Conservation (phyloP, 352 stramenopile species). For the Thraustotheca clavata region DNA sequence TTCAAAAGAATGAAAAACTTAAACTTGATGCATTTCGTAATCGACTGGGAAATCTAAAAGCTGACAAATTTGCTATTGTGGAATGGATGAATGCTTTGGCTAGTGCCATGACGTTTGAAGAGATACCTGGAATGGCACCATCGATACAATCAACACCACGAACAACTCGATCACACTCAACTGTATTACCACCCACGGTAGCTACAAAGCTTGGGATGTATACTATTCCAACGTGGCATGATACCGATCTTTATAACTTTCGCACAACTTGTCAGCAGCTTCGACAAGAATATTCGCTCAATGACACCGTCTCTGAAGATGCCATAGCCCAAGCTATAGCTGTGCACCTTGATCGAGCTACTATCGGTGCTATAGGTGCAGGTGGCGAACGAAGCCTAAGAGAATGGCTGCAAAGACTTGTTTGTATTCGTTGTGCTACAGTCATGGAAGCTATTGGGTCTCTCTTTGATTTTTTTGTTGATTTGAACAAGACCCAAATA, state of each 20-base stretch:
- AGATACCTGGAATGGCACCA: not conserved
- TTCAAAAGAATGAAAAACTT: constrained; percentile 10
- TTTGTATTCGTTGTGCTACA: not conserved
- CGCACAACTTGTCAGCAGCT: not conserved
- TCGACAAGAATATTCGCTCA: not conserved
- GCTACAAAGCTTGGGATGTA: not conserved
- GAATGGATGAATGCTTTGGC: not conserved
- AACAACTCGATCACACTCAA: not conserved
- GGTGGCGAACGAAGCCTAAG: not conserved
- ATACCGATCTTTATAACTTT: not conserved
- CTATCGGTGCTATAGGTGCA: not conserved
- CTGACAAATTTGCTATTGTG: not conserved
- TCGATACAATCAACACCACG: not conserved
- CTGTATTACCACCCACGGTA: not conserved
- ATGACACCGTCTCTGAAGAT: not conserved
- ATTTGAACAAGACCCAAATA: not conserved
- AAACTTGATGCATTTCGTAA: constrained; percentile 13
- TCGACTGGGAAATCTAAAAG: not conserved
- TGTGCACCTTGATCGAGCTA: not conserved
- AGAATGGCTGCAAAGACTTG: constrained; percentile 5
- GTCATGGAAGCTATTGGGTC: constrained; percentile 1
- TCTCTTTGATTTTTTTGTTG: constrained; percentile 14
- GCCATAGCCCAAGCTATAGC: not conserved
- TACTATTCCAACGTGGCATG: not conserved
- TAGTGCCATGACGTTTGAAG: not conserved